These are phyloP conservation scores for Sporothrix humicola DNA, from an alignment of 2,329 filamentous ascomycete genomes.

Conservation along the genomic window DNA sequence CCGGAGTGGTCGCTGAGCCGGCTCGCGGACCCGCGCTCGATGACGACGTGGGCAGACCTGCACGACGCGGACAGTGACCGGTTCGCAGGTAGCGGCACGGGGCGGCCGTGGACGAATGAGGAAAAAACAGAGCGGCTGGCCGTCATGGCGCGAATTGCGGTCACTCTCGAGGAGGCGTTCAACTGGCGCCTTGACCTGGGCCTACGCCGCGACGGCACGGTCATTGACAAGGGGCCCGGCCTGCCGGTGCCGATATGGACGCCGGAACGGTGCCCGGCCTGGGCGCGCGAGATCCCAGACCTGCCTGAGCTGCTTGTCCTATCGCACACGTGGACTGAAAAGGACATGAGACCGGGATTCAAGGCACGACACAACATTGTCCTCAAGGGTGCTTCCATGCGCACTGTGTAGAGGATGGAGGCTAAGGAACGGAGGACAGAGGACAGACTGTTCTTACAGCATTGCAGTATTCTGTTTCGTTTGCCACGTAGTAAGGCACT, in stretches of 20 bases:
- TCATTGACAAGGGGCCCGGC: not conserved
- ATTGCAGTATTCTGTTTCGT: not conserved
- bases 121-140: not conserved
- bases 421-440: not conserved
- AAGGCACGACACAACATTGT: not conserved
- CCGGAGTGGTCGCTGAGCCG: constrained; percentile 37
- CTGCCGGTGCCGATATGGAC: not conserved
- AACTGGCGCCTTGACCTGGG: not conserved
- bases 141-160: not conserved
- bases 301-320: not conserved
- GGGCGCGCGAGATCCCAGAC: not conserved
- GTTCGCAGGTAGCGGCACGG: not conserved
- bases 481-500: not conserved
- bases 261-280: not conserved
- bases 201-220: not conserved
- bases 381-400: not conserved
- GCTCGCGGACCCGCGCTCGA: constrained; percentile 38
- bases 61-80: not conserved
- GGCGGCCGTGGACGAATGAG: not conserved
- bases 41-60: not conserved
- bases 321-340: not conserved
- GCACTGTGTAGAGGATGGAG: not conserved
- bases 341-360: not conserved
- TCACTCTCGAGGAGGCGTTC: not conserved
- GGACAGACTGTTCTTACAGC: not conserved